These are phyloP conservation scores for Alectoria sarmentosa DNA, from an alignment of 495 filamentous ascomycete genomes.

Conservation along the genomic window DNA sequence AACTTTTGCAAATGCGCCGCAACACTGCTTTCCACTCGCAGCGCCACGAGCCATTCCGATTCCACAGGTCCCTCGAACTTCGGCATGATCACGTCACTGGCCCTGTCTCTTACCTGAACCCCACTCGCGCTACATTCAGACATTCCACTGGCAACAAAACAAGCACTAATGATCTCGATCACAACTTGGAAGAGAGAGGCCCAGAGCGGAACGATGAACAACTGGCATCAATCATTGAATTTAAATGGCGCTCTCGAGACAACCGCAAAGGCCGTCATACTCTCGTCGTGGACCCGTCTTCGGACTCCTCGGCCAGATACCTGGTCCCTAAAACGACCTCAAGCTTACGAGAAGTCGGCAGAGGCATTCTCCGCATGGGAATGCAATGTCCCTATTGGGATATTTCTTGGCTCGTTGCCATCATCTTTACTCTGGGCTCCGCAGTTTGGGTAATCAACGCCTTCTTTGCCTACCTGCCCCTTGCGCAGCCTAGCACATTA, in stretches of 20 bases:
- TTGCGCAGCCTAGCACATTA: conserved; percentile 44
- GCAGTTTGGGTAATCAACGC: conserved; percentile 61
- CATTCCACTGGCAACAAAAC: conserved; percentile 11
- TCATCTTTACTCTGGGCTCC: conserved; percentile 57
- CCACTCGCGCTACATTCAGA: conserved; percentile 37
- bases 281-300: conserved; percentile 38
- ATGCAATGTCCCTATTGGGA: conserved; percentile 59
- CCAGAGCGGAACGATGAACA: conserved; percentile 13
- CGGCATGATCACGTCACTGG: conserved; percentile 28
- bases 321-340: conserved; percentile 40
- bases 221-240: conserved; percentile 29
- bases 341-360: conserved; percentile 32
- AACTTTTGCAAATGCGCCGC: conserved; percentile 11
- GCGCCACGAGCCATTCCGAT: conserved; percentile 18
- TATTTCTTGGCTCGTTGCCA: conserved; percentile 59
- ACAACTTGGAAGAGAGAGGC: conserved; percentile 6
- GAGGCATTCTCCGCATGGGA: conserved; percentile 49
- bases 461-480: conserved; percentile 60
- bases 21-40: conserved; percentile 19
- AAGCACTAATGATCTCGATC: neutral
- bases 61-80: conserved; percentile 16
- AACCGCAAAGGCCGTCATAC: conserved; percentile 65
- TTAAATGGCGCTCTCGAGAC: conserved; percentile 58
- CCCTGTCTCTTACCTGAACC: conserved; percentile 44
- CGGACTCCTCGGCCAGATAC: conserved; percentile 26